phyloP scores from a whole-genome alignment of 345 rosid species.

The Arabidopsis suecica region DNA sequence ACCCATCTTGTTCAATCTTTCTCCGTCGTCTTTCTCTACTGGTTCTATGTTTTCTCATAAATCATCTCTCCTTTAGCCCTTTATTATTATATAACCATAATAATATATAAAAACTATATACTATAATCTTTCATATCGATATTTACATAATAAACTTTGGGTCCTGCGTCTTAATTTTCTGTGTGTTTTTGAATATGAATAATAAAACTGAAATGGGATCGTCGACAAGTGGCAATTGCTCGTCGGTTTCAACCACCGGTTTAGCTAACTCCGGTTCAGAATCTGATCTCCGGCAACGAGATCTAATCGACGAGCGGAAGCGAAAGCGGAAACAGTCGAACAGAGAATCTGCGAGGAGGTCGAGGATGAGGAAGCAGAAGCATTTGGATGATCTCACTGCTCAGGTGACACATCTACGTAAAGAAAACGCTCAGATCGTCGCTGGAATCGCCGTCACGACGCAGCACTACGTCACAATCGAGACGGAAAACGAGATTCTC shows the following conservation, averaged over 20 bases:
- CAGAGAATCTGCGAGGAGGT: constrained; percentile 86
- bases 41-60: constrained; percentile 92
- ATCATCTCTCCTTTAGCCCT: constrained; percentile 39
- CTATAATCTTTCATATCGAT: not conserved
- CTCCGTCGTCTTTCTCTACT: constrained; percentile 95
- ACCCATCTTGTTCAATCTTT: constrained; percentile 99
- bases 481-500: constrained; percentile 74
- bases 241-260: constrained; percentile 39
- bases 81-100: not conserved
- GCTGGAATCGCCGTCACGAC: constrained; percentile 55
- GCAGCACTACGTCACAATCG: constrained; percentile 55
- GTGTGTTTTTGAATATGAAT: constrained; percentile 21
- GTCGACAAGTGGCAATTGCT: constrained; percentile 42
- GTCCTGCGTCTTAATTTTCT: constrained; percentile 34
- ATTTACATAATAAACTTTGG: constrained; percentile 3
- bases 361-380: constrained; percentile 88
- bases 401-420: constrained; percentile 53
- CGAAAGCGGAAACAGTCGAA: constrained; percentile 80
- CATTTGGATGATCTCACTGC: constrained; percentile 61
- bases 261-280: constrained; percentile 63
- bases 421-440: constrained; percentile 56
- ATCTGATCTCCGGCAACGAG: constrained; percentile 51
- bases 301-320: constrained; percentile 66
- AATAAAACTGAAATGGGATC: constrained; percentile 63
- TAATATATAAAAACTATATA: constrained; percentile 3